Base-by-base conservation (phyloP, 805 yeast genomes). In the Wickerhamiella qilinensis region DNA sequence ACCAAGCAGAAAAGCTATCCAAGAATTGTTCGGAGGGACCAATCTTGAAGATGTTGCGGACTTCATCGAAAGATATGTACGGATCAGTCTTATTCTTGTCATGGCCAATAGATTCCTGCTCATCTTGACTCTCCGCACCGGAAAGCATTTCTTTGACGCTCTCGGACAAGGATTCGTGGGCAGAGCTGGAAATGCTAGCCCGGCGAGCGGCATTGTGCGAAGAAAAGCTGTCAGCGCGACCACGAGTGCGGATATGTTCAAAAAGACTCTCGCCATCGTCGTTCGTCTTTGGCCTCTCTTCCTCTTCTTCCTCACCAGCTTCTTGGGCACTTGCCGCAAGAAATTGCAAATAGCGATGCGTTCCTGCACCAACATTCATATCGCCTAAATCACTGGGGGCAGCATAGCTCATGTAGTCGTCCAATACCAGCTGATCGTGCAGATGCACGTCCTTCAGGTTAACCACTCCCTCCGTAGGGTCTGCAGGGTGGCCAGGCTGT, bases 1-100 rank as follows among this genome's bases (percentile, higher is more conserved):
- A 61, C 94, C 94, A 86, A 22, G 85, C 74, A 2, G 77, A 68
- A 49, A 67, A 78, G 44, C 75, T 47, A 19, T 44, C 49, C 7
- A 46, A 27, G 30, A 47, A 30, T n/a, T 32, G 33, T 40, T 43
- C 55, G 36, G 41, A 48, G 2, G 36, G 41, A 30, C 29, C 43
- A 16, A 50, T 36, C 3, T 48, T 50, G 1, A 52, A 39, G 8
- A 20, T 19, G 5, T 25, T 35, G 19, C 36, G 25, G 8, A 32
- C 38, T 17, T 33, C 29, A 17, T 24, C 29, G 19, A 3, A 14
- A 30, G 29, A 30, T 20, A 18, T 6, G 20, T 30, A 16, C 7
- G 36, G 5, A 15, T 18, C 30, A n/a, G n/a, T n/a, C 22, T 5
- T 22, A 12, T 15, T 17, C 30, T 24, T 17, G 16, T 5, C 22